Conservation (phyloP, 306 rosid species). For the Vigna radiata region DNA sequence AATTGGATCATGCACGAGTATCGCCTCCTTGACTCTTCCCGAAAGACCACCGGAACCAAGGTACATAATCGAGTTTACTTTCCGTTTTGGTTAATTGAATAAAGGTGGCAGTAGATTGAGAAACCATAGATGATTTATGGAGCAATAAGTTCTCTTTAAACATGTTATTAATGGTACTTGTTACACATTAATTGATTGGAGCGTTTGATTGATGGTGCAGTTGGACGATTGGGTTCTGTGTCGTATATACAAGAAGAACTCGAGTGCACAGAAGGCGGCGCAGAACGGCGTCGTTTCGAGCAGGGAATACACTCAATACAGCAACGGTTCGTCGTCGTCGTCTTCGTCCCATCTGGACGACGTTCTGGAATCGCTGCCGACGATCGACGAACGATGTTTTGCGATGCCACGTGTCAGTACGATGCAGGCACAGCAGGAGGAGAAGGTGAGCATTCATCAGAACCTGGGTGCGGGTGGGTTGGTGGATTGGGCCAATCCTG, state of each 20-base stretch:
- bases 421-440: slow-evolving; percentile 36
- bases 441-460: slow-evolving; percentile 55
- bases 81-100: too few species aligned
- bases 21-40: slow-evolving; percentile 71
- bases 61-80: slow-evolving; percentile 29
- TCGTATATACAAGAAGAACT: slow-evolving; percentile 84
- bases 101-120: too few species aligned
- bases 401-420: slow-evolving; percentile 66
- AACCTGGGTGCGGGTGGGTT: slow-evolving; percentile 52
- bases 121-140: too few species aligned
- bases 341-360: slow-evolving; percentile 78
- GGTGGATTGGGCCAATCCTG: slow-evolving; percentile 70
- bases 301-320: slow-evolving; percentile 61
- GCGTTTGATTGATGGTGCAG: slow-evolving; percentile 44
- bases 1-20: slow-evolving; percentile 99
- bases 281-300: slow-evolving; percentile 50
- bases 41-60: slow-evolving; percentile 73
- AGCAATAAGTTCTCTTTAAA: too few species aligned
- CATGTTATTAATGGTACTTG: too few species aligned
- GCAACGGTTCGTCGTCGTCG: slow-evolving; percentile 69
- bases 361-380: slow-evolving; percentile 77
- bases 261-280: slow-evolving; percentile 51
- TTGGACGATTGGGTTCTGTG: slow-evolving; percentile 96
- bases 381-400: slow-evolving; percentile 63
- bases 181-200: not conserved